A percentile compares a stretch with the other conserved stretches of the same genome.
Evolutionary conservation across 2,329 filamentous ascomycete species (phyloP).

Genomic region (Ceratocystis smalleyi): DNA sequence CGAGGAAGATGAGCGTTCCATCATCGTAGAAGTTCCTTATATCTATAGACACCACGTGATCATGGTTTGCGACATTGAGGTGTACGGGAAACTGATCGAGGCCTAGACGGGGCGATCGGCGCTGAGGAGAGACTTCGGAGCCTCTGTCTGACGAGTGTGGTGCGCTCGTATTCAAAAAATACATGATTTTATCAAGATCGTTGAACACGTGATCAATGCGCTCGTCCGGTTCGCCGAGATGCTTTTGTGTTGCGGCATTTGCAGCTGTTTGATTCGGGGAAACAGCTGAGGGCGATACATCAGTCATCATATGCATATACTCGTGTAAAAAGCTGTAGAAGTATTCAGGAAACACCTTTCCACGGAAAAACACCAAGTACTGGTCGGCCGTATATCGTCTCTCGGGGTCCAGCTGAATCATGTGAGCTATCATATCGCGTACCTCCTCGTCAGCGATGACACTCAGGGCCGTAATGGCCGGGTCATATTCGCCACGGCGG

Average conservation of each 20-base stretch:
- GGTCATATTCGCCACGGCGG: conserved; percentile 81
- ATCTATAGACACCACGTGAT: conserved; percentile 44
- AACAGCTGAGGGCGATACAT: conserved; percentile 40
- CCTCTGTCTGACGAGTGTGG: conserved; percentile 19
- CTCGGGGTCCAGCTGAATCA: conserved; percentile 90
- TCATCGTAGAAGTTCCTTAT: conserved; percentile 43
- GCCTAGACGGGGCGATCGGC: conserved; percentile 29
- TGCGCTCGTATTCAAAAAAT: conserved; percentile 51
- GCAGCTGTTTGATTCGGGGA: conserved; percentile 60
- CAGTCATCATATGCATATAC: conserved; percentile 91
- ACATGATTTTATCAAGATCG: conserved; percentile 96
- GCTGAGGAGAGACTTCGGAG: neutral
- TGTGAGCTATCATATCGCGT: conserved; percentile 77
- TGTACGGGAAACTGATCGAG: conserved; percentile 61
- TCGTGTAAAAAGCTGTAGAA: conserved; percentile 97
- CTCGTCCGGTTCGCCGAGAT: conserved; percentile 77
- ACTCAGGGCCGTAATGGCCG: conserved; percentile 60
- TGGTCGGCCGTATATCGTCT: conserved; percentile 86
- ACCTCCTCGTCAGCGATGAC: conserved; percentile 81
- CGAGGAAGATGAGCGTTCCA: conserved; percentile 82
- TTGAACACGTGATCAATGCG: conserved; percentile 84
- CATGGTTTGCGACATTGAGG: conserved; percentile 73
- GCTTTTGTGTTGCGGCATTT: conserved; percentile 38
- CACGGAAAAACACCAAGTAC: conserved; percentile 81
- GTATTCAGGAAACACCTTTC: conserved; percentile 85